These are phyloP conservation scores for Boletus subparvulus DNA, from an alignment of 768 basidiomycete genomes.

Conservation along the genomic window DNA sequence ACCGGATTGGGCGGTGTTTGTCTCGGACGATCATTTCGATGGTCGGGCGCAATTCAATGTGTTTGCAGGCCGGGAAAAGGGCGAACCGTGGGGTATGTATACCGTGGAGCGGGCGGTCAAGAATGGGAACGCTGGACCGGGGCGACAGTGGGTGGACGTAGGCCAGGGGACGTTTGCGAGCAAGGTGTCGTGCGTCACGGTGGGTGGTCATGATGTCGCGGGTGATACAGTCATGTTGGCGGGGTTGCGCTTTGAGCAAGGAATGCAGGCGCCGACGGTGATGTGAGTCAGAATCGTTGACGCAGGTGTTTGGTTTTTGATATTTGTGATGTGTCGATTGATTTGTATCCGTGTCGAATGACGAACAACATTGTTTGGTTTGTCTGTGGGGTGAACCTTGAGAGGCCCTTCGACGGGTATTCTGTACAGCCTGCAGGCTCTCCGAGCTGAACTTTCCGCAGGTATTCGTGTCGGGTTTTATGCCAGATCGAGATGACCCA, in stretches of 20 bases:
- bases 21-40: constrained; percentile 68
- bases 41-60: constrained; percentile 73
- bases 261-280: constrained; percentile 55
- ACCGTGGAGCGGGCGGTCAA: constrained; percentile 52
- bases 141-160: constrained; percentile 46
- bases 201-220: constrained; percentile 26
- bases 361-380: background rate
- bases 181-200: constrained; percentile 49
- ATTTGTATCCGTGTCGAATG: constrained; percentile 12
- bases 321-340: constrained; percentile 1
- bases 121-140: constrained; percentile 44
- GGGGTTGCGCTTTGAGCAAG: constrained; percentile 64
- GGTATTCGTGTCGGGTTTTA: too few species aligned
- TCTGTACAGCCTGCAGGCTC: background rate
- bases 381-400: background rate
- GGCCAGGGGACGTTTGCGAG: constrained; percentile 40
- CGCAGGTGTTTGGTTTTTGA: background rate
- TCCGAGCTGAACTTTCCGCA: too few species aligned
- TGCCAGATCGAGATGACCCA: too few species aligned
- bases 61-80: constrained; percentile 46
- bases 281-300: constrained; percentile 23
- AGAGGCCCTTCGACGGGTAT: too few species aligned
- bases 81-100: constrained; percentile 75
- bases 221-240: constrained; percentile 62
- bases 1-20: constrained; percentile 71